Evolutionary conservation across 305 asterid genomes (phyloP).

Genomic region (Fraxinus xanthoxyloides): DNA sequence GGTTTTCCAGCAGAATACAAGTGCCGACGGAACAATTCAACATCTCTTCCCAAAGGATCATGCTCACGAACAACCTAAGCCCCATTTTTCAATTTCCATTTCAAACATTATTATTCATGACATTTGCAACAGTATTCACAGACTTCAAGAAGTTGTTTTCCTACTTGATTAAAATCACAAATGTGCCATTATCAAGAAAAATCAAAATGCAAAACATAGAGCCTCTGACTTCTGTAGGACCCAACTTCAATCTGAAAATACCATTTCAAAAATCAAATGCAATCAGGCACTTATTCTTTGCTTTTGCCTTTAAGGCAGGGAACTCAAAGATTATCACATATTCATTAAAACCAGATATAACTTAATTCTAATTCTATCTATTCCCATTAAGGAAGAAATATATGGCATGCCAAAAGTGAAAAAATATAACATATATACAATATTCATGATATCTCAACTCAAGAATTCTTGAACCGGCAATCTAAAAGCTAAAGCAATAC

Average conservation of each 20-base stretch:
- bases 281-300: not conserved
- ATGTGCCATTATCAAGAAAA: not conserved
- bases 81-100: not conserved
- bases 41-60: constrained; percentile 85
- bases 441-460: not conserved
- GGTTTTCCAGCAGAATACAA: constrained; percentile 55
- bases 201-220: not conserved
- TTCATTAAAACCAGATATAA: not conserved
- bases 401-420: not conserved
- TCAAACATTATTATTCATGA: not conserved
- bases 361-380: not conserved
- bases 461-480: not conserved
- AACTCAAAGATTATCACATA: not conserved
- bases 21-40: constrained; percentile 70
- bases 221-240: not conserved
- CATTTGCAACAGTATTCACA: not conserved
- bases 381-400: not conserved
- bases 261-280: not conserved
- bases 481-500: not conserved
- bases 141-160: not conserved
- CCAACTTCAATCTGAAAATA: not conserved
- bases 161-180: not conserved
- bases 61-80: constrained; percentile 89
- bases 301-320: not conserved
- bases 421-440: not conserved